phyloP scores from a whole-genome alignment of 371 early-diverging fungal species.

The Actinomortierella wolfii region DNA sequence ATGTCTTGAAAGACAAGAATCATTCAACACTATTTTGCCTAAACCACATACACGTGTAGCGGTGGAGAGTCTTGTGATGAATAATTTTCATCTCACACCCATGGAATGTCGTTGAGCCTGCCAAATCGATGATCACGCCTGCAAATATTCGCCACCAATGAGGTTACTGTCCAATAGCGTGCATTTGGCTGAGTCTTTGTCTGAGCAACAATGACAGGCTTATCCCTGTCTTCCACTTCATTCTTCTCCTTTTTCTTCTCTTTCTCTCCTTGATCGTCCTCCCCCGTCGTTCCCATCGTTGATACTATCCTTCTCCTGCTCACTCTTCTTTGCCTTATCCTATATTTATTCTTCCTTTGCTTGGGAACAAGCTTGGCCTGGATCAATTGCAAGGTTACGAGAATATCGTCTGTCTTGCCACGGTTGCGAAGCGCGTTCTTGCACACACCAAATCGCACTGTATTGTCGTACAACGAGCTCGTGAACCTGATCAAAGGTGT shows the following conservation, averaged over 20 bases:
- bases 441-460: slow-evolving; percentile 61
- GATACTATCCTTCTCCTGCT: slow-evolving; percentile 9
- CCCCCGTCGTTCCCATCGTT: slow-evolving; percentile 6
- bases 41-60: slow-evolving; percentile 96
- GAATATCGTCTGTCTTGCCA: slow-evolving; percentile 23
- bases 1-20: too few species aligned
- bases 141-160: slow-evolving; percentile 92
- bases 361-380: slow-evolving; percentile 9
- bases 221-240: slow-evolving; percentile 10
- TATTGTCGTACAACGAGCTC: slow-evolving; percentile 28
- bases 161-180: slow-evolving; percentile 78
- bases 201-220: not conserved
- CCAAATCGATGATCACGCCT: slow-evolving; percentile 81
- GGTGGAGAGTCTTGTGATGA: slow-evolving; percentile 88
- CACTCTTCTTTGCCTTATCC: slow-evolving; percentile 12
- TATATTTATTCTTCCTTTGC: slow-evolving; percentile 24
- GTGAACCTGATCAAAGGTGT: slow-evolving; percentile 59
- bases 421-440: slow-evolving; percentile 52
- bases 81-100: slow-evolving; percentile 49
- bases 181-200: slow-evolving; percentile 8
- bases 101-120: slow-evolving; percentile 48
- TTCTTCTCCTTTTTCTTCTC: slow-evolving; percentile 15
- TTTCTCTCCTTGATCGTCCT: too few species aligned
- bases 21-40: too few species aligned
- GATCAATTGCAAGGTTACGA: slow-evolving; percentile 16